phyloP scores from a whole-genome alignment of 495 filamentous ascomycete genomes.

The Emericellopsis terricola region DNA sequence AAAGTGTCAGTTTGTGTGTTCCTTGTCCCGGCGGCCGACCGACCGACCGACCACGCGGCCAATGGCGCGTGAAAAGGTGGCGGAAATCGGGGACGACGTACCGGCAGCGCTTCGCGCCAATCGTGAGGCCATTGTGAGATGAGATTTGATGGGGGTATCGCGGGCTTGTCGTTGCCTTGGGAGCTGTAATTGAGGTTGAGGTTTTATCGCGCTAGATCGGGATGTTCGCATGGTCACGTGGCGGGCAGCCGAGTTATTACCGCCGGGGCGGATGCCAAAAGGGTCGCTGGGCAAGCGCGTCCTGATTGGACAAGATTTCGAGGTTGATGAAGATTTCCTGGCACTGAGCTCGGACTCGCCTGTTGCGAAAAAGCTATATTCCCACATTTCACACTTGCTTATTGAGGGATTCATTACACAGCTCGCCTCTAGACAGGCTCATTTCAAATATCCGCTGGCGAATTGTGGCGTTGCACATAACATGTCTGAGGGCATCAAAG shows the following conservation, averaged over 20 bases:
- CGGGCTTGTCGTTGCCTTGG: conserved; percentile 16
- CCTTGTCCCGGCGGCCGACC: no score
- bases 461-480: not conserved
- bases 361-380: no score
- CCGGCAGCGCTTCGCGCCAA: conserved; percentile 81
- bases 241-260: not conserved
- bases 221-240: not conserved
- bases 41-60: conserved; percentile 6
- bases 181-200: conserved; percentile 25
- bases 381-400: no score
- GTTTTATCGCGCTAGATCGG: conserved; percentile 26
- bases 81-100: conserved; percentile 35
- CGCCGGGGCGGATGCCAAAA: conserved; percentile 4
- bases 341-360: no score
- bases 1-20: no score
- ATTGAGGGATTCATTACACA: not conserved
- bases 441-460: not conserved
- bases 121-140: conserved; percentile 82
- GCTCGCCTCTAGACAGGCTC: not conserved
- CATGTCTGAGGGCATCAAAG: no score
- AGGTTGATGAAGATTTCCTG: not conserved
- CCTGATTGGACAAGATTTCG: conserved; percentile 9
- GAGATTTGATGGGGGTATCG: conserved; percentile 25
- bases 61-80: no score
- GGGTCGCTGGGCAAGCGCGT: no score